Percentiles rank a stretch among this genome's conserved stretches.
These are phyloP conservation scores for Gossypium schwendimanii DNA, from an alignment of 441 rosid genomes.

Conservation along the genomic window DNA sequence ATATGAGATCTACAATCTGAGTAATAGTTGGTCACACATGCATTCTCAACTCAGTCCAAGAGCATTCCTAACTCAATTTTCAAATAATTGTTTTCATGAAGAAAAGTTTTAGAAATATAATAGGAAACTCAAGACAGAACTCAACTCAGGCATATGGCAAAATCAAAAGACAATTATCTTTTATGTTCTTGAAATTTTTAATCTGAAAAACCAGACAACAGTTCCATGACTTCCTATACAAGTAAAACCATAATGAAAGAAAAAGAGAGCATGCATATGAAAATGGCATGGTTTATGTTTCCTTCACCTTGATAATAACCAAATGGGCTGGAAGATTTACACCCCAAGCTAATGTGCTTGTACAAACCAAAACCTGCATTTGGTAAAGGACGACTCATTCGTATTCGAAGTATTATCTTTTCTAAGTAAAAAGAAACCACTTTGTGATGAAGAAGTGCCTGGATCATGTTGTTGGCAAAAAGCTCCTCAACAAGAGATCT, in stretches of 20 bases:
- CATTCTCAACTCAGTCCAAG: background rate
- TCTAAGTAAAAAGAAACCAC: constrained; percentile 3
- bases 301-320: constrained; percentile 86
- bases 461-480: constrained; percentile 91
- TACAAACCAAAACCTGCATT: constrained; percentile 81
- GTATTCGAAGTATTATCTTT: background rate
- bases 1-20: background rate
- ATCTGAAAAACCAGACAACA: constrained; percentile 1
- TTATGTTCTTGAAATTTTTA: background rate
- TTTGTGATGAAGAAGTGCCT: constrained; percentile 41
- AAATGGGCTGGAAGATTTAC: constrained; percentile 98
- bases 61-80: background rate
- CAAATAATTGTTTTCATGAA: background rate
- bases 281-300: background rate
- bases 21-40: background rate
- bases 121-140: background rate
- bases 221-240: background rate
- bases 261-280: background rate
- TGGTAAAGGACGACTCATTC: constrained; percentile 11
- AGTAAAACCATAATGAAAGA: background rate
- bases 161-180: background rate
- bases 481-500: constrained; percentile 95
- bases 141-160: background rate
- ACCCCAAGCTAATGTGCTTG: constrained; percentile 99
- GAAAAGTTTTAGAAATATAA: background rate